phyloP scores from a whole-genome alignment of 140 eudicot species.

The Oenanthe javanica region DNA sequence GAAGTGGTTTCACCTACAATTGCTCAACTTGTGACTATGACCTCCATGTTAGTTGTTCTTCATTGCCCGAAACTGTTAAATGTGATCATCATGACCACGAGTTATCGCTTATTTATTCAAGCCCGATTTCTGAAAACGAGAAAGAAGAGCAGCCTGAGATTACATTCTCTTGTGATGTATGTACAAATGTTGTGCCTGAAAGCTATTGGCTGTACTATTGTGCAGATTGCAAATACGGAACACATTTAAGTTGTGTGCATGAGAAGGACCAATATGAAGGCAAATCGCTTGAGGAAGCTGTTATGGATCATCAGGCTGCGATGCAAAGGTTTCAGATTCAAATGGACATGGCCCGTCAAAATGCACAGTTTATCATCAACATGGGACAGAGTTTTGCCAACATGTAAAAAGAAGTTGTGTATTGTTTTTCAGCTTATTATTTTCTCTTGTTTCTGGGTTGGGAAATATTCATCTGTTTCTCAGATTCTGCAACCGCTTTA shows the following conservation, averaged over 20 bases:
- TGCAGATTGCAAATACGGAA: not conserved
- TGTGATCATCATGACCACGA: not conserved
- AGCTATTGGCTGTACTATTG: not conserved
- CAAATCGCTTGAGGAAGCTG: not conserved
- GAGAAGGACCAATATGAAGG: not conserved
- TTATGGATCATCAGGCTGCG: not conserved
- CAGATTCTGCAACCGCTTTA: not conserved
- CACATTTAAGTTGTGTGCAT: not conserved
- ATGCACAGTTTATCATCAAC: conserved; percentile 1
- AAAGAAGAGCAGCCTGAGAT: not conserved
- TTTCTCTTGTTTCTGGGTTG: not conserved
- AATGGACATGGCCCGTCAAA: conserved; percentile 4
- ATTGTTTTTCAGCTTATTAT: not conserved
- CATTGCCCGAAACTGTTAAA: conserved; percentile 7
- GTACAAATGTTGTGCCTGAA: not conserved
- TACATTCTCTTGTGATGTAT: not conserved
- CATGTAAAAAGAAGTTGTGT: not conserved
- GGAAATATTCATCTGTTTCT: not conserved
- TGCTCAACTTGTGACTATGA: conserved; percentile 18
- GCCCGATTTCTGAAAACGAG: not conserved
- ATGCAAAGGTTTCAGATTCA: not conserved
- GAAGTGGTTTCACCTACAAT: conserved; percentile 20
- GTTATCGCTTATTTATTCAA: not conserved
- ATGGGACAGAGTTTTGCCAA: not conserved
- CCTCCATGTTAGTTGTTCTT: conserved; percentile 1